These are phyloP conservation scores for Buxus sempervirens DNA, from an alignment of 164 flowering plant species.

Conservation along the genomic window DNA sequence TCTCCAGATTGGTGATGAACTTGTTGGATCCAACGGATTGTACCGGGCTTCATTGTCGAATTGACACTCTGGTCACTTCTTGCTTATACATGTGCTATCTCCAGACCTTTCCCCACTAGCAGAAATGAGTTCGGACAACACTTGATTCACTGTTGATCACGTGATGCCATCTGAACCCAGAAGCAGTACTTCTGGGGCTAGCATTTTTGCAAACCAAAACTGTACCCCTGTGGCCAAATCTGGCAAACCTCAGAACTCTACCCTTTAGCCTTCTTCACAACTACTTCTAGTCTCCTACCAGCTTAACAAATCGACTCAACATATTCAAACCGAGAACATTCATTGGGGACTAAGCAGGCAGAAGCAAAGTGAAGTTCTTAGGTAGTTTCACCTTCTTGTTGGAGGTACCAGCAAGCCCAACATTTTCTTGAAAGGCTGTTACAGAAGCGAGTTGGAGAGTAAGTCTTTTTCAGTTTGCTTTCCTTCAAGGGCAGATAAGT, in stretches of 20 bases:
- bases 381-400: too few species aligned
- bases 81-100: constrained; percentile 66
- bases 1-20: constrained; percentile 45
- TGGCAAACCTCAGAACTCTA: constrained; percentile 42
- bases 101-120: constrained; percentile 82
- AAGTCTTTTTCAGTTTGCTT: too few species aligned
- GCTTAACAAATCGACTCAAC: constrained; percentile 27
- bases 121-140: constrained; percentile 65
- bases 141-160: constrained; percentile 33
- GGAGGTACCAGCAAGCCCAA: too few species aligned
- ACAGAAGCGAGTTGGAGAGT: too few species aligned
- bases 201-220: constrained; percentile 74
- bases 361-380: too few species aligned
- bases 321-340: constrained; percentile 49
- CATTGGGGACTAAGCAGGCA: constrained; percentile 71
- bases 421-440: too few species aligned
- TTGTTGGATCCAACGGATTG: constrained; percentile 66
- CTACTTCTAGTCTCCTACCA: constrained; percentile 41
- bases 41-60: too few species aligned
- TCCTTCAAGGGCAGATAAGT: too few species aligned
- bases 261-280: constrained; percentile 61
- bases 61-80: too few species aligned
- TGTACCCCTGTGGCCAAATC: constrained; percentile 55
- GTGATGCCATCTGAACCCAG: constrained; percentile 46
- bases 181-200: constrained; percentile 15